Percentiles rank a stretch among this genome's conserved stretches.
Evolutionary conservation across 441 rosid genomes (phyloP).

Genomic region (Adansonia gregorii): DNA sequence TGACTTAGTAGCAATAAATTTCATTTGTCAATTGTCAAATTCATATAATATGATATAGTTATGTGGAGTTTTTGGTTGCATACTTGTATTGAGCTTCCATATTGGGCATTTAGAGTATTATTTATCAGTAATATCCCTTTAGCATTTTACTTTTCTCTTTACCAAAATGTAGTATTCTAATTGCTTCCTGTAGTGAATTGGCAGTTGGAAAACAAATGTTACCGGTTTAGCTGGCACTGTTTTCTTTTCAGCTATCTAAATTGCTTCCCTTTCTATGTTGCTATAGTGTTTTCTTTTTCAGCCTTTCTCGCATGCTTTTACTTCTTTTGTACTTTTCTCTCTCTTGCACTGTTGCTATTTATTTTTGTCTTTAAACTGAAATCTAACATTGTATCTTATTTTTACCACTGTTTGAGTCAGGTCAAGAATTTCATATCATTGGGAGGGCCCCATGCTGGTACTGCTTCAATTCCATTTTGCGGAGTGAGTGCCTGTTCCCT

Average conservation of each 20-base stretch:
- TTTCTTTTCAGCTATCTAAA: background rate
- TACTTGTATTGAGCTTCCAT: background rate
- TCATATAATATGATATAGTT: background rate
- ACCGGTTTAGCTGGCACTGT: background rate
- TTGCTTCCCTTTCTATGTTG: background rate
- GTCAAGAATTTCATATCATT: slow-evolving; percentile 77
- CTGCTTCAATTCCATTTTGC: slow-evolving; percentile 81
- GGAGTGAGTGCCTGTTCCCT: slow-evolving; percentile 52
- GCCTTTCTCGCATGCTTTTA: background rate
- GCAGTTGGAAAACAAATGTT: background rate
- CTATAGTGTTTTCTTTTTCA: background rate
- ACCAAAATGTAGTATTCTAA: background rate
- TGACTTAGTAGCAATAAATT: background rate
- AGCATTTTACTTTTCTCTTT: background rate
- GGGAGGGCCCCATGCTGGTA: slow-evolving; percentile 84
- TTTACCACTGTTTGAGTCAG: slow-evolving; percentile 41
- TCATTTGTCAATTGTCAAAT: slow-evolving; percentile 8
- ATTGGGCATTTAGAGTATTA: background rate
- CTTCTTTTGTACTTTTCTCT: background rate
- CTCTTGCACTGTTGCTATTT: background rate
- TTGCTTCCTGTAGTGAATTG: background rate
- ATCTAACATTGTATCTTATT: background rate
- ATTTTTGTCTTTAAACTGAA: slow-evolving; percentile 5
- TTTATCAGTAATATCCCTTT: background rate
- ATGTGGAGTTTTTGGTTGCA: slow-evolving; percentile 3